Percentiles rank a stretch among this genome's conserved stretches.
These are phyloP conservation scores for Hibiscus tridactylites DNA, from an alignment of 345 rosid genomes.

Conservation along the genomic window DNA sequence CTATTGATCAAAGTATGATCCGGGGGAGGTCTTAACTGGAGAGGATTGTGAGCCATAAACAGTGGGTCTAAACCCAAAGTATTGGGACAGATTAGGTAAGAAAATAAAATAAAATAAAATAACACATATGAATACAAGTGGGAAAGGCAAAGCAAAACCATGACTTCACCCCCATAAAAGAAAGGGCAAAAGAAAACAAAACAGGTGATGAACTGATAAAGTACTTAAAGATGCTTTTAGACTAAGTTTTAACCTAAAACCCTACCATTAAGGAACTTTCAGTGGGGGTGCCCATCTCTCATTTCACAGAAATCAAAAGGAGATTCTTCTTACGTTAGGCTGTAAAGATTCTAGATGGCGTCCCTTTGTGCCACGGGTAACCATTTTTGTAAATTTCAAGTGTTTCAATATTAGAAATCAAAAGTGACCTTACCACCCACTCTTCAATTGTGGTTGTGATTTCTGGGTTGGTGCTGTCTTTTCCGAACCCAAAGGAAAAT, in stretches of 20 bases:
- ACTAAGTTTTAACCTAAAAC: not conserved
- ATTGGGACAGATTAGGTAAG: too few relatives aligned
- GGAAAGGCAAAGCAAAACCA: slow-evolving; percentile 4
- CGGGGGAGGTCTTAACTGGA: slow-evolving; percentile 3
- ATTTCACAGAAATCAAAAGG: too few relatives aligned
- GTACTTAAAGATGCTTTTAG: slow-evolving; percentile 3
- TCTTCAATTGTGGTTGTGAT: not conserved
- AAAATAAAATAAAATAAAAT: too few relatives aligned
- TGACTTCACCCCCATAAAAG: not conserved
- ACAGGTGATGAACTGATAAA: not conserved
- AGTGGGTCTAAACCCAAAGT: not conserved
- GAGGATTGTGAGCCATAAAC: not conserved
- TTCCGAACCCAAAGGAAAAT: not conserved
- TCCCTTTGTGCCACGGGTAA: not conserved
- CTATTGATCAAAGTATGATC: too few relatives aligned
- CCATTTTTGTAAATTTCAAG: too few relatives aligned
- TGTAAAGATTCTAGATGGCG: not conserved
- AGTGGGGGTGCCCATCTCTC: slow-evolving; percentile 9
- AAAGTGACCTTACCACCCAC: not conserved
- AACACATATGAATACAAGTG: not conserved
- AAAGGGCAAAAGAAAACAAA: not conserved
- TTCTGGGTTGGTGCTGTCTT: not conserved
- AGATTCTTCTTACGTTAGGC: not conserved
- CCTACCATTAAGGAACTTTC: slow-evolving; percentile 9
- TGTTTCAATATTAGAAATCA: not conserved